These are phyloP conservation scores for Macrophomina pseudophaseolina DNA, from an alignment of 2,329 filamentous ascomycete species.

Conservation along the genomic window DNA sequence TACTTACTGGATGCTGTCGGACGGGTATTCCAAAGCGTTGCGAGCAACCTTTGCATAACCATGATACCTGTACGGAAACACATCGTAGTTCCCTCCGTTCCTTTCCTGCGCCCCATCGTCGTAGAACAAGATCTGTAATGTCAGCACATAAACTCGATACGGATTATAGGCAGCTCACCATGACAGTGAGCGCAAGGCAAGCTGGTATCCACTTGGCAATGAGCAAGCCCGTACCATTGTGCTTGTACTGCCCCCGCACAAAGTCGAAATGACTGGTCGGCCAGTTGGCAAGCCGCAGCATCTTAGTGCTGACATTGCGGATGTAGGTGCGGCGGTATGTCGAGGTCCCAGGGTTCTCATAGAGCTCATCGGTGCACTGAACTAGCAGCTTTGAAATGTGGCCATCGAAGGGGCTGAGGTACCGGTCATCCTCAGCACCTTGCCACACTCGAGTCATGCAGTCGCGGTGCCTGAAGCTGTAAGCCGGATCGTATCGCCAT, in stretches of 20 bases:
- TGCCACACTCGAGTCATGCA: constrained; percentile 12
- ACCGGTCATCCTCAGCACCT: constrained; percentile 35
- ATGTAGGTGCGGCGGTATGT: constrained; percentile 40
- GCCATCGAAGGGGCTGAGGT: constrained; percentile 39
- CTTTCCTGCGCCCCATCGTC: constrained; percentile 29
- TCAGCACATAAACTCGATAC: not conserved
- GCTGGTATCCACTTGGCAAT: constrained; percentile 39
- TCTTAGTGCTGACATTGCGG: constrained; percentile 36
- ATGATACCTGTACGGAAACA: constrained; percentile 37
- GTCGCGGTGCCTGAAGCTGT: constrained; percentile 4
- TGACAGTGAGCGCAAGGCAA: constrained; percentile 33
- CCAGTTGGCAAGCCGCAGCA: constrained; percentile 40
- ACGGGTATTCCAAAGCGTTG: constrained; percentile 34
- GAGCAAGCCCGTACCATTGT: constrained; percentile 30
- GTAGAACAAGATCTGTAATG: not conserved
- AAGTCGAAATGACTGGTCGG: constrained; percentile 38
- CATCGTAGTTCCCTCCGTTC: constrained; percentile 37
- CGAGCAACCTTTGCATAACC: constrained; percentile 40
- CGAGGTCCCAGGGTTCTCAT: constrained; percentile 35
- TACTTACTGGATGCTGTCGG: not conserved
- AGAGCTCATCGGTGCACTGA: constrained; percentile 40
- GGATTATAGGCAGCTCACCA: constrained; percentile 30
- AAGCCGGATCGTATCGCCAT: constrained; percentile 3
- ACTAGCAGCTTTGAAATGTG: constrained; percentile 39
- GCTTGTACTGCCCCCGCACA: constrained; percentile 21